Evolutionary conservation across 768 basidiomycete species (phyloP).

Genomic region (Psilocybe azurescens): DNA sequence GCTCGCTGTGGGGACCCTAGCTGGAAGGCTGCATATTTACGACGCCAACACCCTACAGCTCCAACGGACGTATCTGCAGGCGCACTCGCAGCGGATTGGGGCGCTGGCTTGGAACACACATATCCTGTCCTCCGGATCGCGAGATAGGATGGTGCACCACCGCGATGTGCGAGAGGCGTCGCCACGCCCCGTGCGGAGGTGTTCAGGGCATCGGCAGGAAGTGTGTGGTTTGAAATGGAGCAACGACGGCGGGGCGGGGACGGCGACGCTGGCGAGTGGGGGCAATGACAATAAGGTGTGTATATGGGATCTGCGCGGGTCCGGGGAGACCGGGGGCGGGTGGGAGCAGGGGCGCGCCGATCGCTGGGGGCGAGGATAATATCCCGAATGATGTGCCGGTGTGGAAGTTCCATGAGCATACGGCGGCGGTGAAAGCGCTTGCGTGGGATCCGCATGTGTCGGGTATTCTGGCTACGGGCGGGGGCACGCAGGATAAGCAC

Average conservation of each 20-base stretch:
- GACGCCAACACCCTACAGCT: slow-evolving; percentile 81
- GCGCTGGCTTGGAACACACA: slow-evolving; percentile 93
- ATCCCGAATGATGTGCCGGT: slow-evolving; percentile 65
- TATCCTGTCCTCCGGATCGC: slow-evolving; percentile 87
- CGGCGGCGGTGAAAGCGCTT: slow-evolving; percentile 96
- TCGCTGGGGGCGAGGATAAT: slow-evolving; percentile 32
- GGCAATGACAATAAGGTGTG: slow-evolving; percentile 99
- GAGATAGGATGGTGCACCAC: slow-evolving; percentile 90
- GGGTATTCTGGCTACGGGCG: slow-evolving; percentile 91
- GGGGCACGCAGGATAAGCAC: slow-evolving; percentile 98
- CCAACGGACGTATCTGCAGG: slow-evolving; percentile 82
- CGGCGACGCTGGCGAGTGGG: slow-evolving; percentile 82
- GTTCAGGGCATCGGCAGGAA: slow-evolving; percentile 85
- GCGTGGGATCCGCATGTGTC: slow-evolving; percentile 97
- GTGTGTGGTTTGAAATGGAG: slow-evolving; percentile 98
- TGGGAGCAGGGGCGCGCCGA: slow-evolving; percentile 20
- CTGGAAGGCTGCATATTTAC: slow-evolving; percentile 90
- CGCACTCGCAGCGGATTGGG: slow-evolving; percentile 90
- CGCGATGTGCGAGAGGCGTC: slow-evolving; percentile 85
- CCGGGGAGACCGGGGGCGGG: slow-evolving; percentile 46
- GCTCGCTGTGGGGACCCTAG: slow-evolving; percentile 92
- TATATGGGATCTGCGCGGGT: slow-evolving; percentile 91
- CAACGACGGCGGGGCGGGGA: slow-evolving; percentile 46
- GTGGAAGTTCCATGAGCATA: slow-evolving; percentile 96
- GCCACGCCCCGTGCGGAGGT: slow-evolving; percentile 68